Evolutionary conservation across 2,329 filamentous ascomycete genomes (phyloP).

Genomic region (Fusarium mundagurra): DNA sequence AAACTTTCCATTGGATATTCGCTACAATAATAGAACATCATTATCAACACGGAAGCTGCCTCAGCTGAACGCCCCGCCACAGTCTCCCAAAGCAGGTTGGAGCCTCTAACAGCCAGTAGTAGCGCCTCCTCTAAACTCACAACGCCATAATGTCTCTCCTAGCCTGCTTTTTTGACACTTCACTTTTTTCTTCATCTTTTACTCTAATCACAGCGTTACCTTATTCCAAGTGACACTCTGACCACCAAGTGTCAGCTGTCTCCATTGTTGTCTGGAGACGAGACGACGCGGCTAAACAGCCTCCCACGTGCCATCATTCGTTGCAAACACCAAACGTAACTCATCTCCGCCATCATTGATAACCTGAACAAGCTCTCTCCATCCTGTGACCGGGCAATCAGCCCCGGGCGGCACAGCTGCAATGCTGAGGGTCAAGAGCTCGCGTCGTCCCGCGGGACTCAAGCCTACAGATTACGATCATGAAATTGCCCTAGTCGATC

Average conservation of each 20-base stretch:
- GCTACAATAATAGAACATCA: neutral
- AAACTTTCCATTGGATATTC: neutral
- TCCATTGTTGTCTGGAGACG: neutral
- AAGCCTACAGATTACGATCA: conserved; percentile 74
- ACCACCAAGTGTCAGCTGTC: neutral
- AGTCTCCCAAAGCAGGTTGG: conserved; percentile 32
- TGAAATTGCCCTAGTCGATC: conserved; percentile 75
- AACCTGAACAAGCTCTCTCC: neutral
- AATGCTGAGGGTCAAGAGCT: conserved; percentile 55
- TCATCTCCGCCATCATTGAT: neutral
- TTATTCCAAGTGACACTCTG: neutral
- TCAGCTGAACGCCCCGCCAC: conserved; percentile 32
- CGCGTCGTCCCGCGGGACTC: conserved; percentile 64
- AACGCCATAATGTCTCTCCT: conserved; percentile 23
- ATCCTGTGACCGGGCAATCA: conserved; percentile 19
- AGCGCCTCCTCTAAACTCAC: conserved; percentile 33
- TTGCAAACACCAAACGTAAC: conserved; percentile 3
- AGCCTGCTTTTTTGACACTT: conserved; percentile 4
- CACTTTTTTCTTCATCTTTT: neutral
- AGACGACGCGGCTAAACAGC: neutral
- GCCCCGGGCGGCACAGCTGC: conserved; percentile 28
- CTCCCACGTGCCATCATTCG: neutral
- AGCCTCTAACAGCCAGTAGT: conserved; percentile 29
- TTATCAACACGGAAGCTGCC: conserved; percentile 19
- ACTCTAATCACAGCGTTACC: conserved; percentile 3